Evolutionary conservation across 2,329 filamentous ascomycete species (phyloP).

Genomic region (Acrocalymma vagum): DNA sequence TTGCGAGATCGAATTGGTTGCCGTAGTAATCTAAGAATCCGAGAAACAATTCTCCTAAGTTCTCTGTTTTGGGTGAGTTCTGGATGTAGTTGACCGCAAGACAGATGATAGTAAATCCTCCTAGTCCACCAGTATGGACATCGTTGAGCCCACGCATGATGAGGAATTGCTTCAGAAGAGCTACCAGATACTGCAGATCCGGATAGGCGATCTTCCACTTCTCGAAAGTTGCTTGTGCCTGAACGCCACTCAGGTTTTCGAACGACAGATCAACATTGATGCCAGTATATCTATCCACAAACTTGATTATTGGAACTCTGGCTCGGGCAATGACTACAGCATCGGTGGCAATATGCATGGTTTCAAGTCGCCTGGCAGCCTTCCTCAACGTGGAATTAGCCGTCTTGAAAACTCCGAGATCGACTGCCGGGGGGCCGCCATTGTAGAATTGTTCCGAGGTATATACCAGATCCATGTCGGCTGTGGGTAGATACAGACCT

Average conservation of each 20-base stretch:
- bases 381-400: slow-evolving; percentile 67
- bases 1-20: slow-evolving; percentile 75
- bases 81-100: slow-evolving; percentile 87
- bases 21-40: slow-evolving; percentile 93
- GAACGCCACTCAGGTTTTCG: slow-evolving; percentile 84
- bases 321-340: slow-evolving; percentile 77
- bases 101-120: slow-evolving; percentile 94
- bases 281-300: slow-evolving; percentile 77
- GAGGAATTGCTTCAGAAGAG: slow-evolving; percentile 91
- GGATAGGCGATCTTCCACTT: slow-evolving; percentile 83
- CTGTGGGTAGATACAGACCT: slow-evolving; percentile 76
- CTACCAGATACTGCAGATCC: slow-evolving; percentile 84
- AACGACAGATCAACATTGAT: slow-evolving; percentile 94
- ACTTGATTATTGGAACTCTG: slow-evolving; percentile 93
- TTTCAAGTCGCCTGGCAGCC: slow-evolving; percentile 67
- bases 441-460: slow-evolving; percentile 70
- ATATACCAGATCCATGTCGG: slow-evolving; percentile 93
- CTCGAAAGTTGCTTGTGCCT: slow-evolving; percentile 81
- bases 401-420: slow-evolving; percentile 45
- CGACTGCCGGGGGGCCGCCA: slow-evolving; percentile 53
- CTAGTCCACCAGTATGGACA: slow-evolving; percentile 88
- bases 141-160: slow-evolving; percentile 91
- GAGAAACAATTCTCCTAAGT: slow-evolving; percentile 83
- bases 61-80: slow-evolving; percentile 63
- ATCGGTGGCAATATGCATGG: slow-evolving; percentile 64